Evolutionary conservation across 441 rosid genomes (phyloP), one percentile per base, ranked within the genome.

Genomic region (Croton setiger): DNA sequence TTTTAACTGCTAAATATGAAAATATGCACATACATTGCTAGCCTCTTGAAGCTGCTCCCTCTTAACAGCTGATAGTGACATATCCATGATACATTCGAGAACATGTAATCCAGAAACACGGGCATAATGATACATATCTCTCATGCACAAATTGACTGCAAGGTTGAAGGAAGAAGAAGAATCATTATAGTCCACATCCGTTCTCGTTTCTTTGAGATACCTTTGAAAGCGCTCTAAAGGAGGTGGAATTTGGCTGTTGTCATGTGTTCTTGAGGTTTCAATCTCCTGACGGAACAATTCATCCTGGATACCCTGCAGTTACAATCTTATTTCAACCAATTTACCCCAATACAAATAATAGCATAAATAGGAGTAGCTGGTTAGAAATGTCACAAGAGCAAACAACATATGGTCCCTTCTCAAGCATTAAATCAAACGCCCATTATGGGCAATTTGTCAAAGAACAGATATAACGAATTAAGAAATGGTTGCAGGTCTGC

Each of bases 121-220:
- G 39, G 97, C 93, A 83, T 84, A 92, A 74, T 94, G 98, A 80
- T 83, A 89, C 88, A 90, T 79, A 49, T 90, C 98, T 83, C 92
- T 84, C 86, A 79, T 78, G 85, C 94, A 92, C 71, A 85, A 83
- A 75, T 68, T 71, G 77, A 84, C 61, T 37, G 83, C 84, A 72
- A 23, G 67, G 79, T 80, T 80, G 78, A 79, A 79, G 23, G 78
- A 74, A 56, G 79, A 82, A 69, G 70, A 56, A 53, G 74, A 73
- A 36, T 79, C 84, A 78, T 76, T 82, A 60, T 52, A 47, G 77
- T 81, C 80, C 67, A 68, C 68, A 73, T 80, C 84, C 44, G 72
- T 60, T 75, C 79, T 82, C 63, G 74, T 73, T 74, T 85, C 88
- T 44, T 21, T 72, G 60, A 87, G 76, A 81, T 78, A 81, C 76